Evolutionary conservation across 805 yeast species (phyloP), one percentile per base, ranked within the genome.

Genomic region (Candida ortonii): DNA sequence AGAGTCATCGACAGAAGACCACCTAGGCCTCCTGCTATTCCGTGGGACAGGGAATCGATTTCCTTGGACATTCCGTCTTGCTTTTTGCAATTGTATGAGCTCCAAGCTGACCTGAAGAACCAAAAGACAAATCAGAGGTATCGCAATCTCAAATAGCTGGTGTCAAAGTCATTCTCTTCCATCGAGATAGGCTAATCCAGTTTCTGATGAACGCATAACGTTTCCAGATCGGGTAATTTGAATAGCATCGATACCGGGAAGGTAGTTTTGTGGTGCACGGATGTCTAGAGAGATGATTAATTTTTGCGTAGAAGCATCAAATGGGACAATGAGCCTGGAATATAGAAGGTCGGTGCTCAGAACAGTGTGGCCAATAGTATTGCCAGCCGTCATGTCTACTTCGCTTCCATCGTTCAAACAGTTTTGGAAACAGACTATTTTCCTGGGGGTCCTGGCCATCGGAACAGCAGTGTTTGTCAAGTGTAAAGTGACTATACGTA

Each of bases 11-110:
- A 76, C 18, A 86, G 70, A 15, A 90, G 88, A 10, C 97, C 97
- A 17, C 96, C 95, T 6, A 89, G 81, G 22, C 96, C 95, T 8
- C 97, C 97, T 5, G 96, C 84, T 8, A 89, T 60, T n/a, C 96
- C 96, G 55, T 89, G 96, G 10, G 93, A 87, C 22, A 84, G 51
- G 44, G 74, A 73, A 39, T 68, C 71, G 19, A 61, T 48, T 24
- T 43, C 44, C 22, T 37, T 36, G 17, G 65, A 47, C 68, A 61
- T 62, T 18, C 23, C 12, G 16, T 12, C 15, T 31, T 17, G 25
- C 24, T 24, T 24, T 15, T 16, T 24, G 16, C 20, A 29, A 21
- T 19, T 9, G 23, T 9, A 21, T 21, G 23, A 21, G n/a, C 10
- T 21, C 9, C n/a, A n/a, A n/a, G n/a, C n/a, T n/a, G n/a, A n/a